Conservation (phyloP, 768 basidiomycete genomes). For the Mycena rebaudengoi region DNA sequence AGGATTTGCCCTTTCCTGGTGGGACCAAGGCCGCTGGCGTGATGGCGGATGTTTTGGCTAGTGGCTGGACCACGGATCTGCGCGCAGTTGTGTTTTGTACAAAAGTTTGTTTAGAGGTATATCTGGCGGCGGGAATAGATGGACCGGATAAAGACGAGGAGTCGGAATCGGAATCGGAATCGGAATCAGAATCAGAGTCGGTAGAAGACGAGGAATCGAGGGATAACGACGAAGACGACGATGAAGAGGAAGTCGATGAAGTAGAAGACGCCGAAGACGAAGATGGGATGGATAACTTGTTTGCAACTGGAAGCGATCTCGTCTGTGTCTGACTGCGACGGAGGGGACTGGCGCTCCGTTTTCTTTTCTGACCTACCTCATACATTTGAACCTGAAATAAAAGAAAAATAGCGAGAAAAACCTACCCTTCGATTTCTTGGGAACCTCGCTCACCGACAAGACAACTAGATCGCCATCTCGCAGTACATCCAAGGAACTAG, state of each 20-base stretch:
- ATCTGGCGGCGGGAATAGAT: conserved; percentile 3
- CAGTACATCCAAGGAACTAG: conserved; percentile 44
- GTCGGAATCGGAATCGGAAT: conserved; percentile 37
- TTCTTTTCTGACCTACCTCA: conserved; percentile 17
- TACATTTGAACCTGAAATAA: conserved; percentile 1
- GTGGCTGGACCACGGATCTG: neutral
- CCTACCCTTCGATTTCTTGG: neutral
- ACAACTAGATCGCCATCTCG: conserved; percentile 60
- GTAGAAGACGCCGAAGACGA: conserved; percentile 20
- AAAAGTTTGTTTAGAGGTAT: neutral
- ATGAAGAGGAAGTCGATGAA: conserved; percentile 29
- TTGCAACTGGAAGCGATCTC: neutral
- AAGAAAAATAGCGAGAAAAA: conserved; percentile 11
- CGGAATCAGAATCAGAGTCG: conserved; percentile 39
- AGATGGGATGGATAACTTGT: conserved; percentile 24
- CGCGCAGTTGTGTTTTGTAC: conserved; percentile 6
- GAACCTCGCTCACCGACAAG: conserved; percentile 32
- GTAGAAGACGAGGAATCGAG: conserved; percentile 19
- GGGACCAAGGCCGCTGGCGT: conserved; percentile 8
- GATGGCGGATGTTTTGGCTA: neutral
- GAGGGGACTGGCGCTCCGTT: conserved; percentile 17
- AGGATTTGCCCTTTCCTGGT: conserved; percentile 21
- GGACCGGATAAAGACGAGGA: conserved; percentile 25
- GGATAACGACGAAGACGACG: conserved; percentile 13
- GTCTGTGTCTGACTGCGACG: neutral